Base-by-base conservation (phyloP, 202 grass and related monocot genomes). In the Hordeum pubiflorum region DNA sequence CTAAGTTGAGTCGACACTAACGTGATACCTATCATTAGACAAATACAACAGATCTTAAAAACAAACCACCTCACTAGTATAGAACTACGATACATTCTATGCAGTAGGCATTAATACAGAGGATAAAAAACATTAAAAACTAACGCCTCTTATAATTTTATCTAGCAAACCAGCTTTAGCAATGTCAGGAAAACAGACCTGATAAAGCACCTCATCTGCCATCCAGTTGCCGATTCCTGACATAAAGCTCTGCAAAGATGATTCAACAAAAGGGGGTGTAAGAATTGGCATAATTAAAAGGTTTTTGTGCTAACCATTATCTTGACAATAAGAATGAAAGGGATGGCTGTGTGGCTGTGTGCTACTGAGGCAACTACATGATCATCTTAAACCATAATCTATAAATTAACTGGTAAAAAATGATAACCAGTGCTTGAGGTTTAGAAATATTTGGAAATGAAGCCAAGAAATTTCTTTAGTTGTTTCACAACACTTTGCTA, bases 151-250 rank as follows among this genome's bases (percentile, higher is more conserved):
- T 61, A 27, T 13, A 61, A 61, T 61, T 61, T 61, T 29, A 27
- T 61, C 11, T 24, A 61, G 58, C 11, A 61, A 60, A 59, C 9
- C 57, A 58, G 57, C 11, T 59, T 10, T 26, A 27, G 2, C 58
- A 27, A 27, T 14, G 58, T 26, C 21, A 59, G 57, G 57, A 9
- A 59, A 59, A 59, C 57, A 11, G 10, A 93, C 89, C 93, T 91
- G 91, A 74, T 97, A 97, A 88, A 97, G 89, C 79, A 97, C 94
- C 82, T 97, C 91, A 46, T 97, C 94, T 77, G 87, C 89, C 77
- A 97, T 72, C 94, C 91, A 97, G 65, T 93, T 97, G 70, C 94
- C 91, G 15, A 97, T 97, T 57, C 94, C 91, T 80, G 89, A 97
- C 55, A 97, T 86, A 81, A 87, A 93, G 54, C 91, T 86, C 94